A percentile compares a stretch with the other conserved stretches of the same genome.
phyloP scores from a whole-genome alignment of 2,329 filamentous ascomycete species.

The Trichoderma breve region DNA sequence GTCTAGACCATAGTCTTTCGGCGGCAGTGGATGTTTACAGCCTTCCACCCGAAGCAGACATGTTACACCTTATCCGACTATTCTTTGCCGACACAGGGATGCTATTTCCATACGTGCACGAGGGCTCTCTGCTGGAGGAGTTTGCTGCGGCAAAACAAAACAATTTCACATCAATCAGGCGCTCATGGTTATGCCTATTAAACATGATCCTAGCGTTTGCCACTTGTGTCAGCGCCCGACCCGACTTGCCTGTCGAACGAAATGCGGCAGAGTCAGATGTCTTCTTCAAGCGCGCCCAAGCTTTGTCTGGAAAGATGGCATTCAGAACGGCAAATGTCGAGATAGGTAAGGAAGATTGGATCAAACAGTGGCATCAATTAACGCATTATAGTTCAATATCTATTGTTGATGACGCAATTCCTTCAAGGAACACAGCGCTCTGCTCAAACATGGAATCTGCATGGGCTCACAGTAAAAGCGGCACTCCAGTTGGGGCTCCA shows the following conservation, averaged over 20 bases:
- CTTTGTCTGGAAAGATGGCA: constrained; percentile 5
- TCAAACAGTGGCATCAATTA: neutral
- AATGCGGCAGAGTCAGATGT: constrained; percentile 1
- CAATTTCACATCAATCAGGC: constrained; percentile 1
- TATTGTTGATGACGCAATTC: constrained; percentile 4
- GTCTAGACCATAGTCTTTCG: neutral
- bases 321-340: constrained; percentile 1
- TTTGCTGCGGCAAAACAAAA: neutral
- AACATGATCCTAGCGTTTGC: constrained; percentile 9
- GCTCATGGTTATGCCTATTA: constrained; percentile 1
- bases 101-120: constrained; percentile 11
- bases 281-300: constrained; percentile 7
- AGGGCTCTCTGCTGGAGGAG: neutral
- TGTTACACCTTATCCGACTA: neutral
- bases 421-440: constrained; percentile 14
- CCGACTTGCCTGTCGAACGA: neutral
- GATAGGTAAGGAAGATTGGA: neutral
- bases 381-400: neutral
- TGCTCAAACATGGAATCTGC: constrained; percentile 9
- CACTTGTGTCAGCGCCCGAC: constrained; percentile 3
- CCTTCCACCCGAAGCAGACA: constrained; percentile 3
- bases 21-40: neutral
- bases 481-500: constrained; percentile 2
- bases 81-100: constrained; percentile 15
- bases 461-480: constrained; percentile 1